These are phyloP conservation scores for Boletus tomentosulus DNA, from an alignment of 768 basidiomycete species.

Conservation along the genomic window DNA sequence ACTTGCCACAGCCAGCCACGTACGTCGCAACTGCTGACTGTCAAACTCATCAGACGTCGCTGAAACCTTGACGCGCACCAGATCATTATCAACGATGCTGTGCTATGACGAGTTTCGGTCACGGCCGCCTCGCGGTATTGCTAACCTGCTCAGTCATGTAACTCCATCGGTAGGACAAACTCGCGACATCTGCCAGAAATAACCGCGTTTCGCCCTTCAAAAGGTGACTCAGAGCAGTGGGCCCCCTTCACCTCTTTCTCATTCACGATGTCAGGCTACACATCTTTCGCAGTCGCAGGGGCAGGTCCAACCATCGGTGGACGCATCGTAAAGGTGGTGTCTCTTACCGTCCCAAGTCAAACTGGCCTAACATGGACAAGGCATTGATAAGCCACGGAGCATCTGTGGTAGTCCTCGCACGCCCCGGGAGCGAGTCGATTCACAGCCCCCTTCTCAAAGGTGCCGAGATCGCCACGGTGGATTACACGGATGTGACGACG, in stretches of 20 bases:
- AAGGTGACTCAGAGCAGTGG: background rate
- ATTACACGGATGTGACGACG: conserved; percentile 23
- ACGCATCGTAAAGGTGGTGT: conserved; percentile 27
- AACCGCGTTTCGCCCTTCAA: conserved; percentile 1
- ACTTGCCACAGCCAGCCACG: too few species aligned
- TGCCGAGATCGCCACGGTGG: conserved; percentile 26
- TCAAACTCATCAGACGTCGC: too few species aligned
- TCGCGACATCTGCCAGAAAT: background rate
- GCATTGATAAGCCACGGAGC: conserved; percentile 18
- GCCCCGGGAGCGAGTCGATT: conserved; percentile 19
- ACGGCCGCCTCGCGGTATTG: too few species aligned
- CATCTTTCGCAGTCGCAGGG: conserved; percentile 35
- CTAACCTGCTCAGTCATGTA: background rate
- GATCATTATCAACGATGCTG: too few species aligned
- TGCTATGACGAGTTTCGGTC: too few species aligned
- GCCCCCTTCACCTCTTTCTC: background rate
- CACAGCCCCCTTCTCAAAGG: conserved; percentile 21
- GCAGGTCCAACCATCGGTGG: conserved; percentile 34
- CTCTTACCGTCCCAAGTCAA: background rate
- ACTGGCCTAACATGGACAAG: conserved; percentile 8
- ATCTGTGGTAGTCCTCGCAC: conserved; percentile 25
- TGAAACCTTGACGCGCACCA: too few species aligned
- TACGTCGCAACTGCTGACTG: too few species aligned
- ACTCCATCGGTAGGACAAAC: background rate
- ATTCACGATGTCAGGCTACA: conserved; percentile 23